Evolutionary conservation across 225 moss, liverwort and hornwort genomes (phyloP).

Genomic region (Marchantia polymorpha): DNA sequence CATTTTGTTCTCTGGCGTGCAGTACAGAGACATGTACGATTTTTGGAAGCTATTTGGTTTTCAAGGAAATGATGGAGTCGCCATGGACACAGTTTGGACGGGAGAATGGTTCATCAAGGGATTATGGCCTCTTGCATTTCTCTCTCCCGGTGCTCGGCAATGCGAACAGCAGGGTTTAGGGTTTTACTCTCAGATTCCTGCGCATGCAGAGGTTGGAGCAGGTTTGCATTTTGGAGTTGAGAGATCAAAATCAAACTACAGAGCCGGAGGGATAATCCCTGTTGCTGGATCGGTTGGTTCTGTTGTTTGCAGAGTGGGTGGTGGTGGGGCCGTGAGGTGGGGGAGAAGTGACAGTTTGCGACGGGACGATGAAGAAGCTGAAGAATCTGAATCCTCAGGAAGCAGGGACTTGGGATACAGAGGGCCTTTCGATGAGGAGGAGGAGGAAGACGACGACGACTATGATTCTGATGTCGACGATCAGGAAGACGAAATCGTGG

Average conservation of each 20-base stretch:
- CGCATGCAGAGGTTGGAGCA: neutral
- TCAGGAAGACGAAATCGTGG: constrained; percentile 51
- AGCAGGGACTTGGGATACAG: constrained; percentile 27
- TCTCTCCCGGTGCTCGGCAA: neutral
- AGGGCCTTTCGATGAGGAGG: constrained; percentile 44
- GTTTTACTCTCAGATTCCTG: neutral
- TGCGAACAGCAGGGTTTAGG: neutral
- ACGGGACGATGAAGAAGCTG: neutral
- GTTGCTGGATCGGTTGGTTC: no score
- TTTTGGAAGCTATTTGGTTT: no score
- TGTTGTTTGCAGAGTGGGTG: constrained; percentile 8
- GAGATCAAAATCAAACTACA: neutral
- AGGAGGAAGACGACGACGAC: constrained; percentile 29
- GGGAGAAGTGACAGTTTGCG: constrained; percentile 13
- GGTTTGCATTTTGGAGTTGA: neutral
- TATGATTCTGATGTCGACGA: constrained; percentile 31
- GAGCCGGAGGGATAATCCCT: neutral
- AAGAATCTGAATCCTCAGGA: neutral
- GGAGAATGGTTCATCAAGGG: no score
- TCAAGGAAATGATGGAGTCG: no score
- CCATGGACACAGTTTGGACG: no score
- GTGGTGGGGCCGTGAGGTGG: constrained; percentile 21
- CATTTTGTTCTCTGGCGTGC: no score
- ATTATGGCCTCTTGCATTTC: no score
- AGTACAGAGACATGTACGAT: no score